phyloP scores from a whole-genome alignment of 176 grass and related monocot genomes.

The Thinopyrum elongatum region DNA sequence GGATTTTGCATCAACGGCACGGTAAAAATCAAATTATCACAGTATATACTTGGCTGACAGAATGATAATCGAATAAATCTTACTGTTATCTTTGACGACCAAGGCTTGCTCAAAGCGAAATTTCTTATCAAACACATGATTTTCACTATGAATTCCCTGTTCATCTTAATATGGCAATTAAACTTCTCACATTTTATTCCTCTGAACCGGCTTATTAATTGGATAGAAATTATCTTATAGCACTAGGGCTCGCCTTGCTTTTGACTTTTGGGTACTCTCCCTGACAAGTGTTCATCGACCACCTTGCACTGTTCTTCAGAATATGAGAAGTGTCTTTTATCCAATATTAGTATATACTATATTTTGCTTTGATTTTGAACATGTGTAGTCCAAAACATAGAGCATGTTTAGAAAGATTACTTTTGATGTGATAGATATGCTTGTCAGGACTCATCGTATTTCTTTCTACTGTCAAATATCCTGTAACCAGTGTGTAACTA shows the following conservation, averaged over 20 bases:
- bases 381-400: not conserved
- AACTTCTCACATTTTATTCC: not conserved
- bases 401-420: not conserved
- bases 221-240: not conserved
- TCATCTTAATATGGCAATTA: slow-evolving; percentile 15
- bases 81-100: not conserved
- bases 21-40: slow-evolving; percentile 43
- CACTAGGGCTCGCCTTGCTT: not conserved
- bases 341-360: not conserved
- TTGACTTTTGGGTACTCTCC: not conserved
- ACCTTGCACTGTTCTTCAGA: not conserved
- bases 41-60: not conserved
- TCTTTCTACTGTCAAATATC: not conserved
- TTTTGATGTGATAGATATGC: not conserved
- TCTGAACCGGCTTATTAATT: not conserved
- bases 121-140: not conserved
- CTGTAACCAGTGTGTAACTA: not conserved
- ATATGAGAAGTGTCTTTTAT: not conserved
- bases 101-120: not conserved
- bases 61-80: not conserved
- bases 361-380: not conserved
- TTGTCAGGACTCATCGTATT: not conserved
- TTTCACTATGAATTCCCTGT: not conserved
- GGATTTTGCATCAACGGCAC: slow-evolving; percentile 81
- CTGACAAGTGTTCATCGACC: not conserved